Base-by-base conservation (phyloP, 768 basidiomycete genomes). In the Asterophora parasitica region DNA sequence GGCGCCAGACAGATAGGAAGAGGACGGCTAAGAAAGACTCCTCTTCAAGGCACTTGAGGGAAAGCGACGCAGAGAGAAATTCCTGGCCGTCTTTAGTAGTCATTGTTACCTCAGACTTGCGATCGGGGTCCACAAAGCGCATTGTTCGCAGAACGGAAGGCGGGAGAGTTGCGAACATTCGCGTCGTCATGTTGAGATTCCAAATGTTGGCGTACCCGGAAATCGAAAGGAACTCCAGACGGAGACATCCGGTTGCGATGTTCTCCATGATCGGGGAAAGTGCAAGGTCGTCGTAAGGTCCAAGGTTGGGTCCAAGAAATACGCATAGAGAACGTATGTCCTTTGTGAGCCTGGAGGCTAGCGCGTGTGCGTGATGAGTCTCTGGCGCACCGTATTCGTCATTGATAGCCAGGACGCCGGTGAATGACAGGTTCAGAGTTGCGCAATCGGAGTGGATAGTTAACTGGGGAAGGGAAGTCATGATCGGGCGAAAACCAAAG, bases 61-160 rank as follows among this genome's bases (percentile, higher is more conserved):
- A 40, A 16, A 51, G 17, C 19, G 17, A 19, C 16, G 30, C 34
- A 11, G 38, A 27, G 5, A 17, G 37, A 4, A 4, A 10, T 16
- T 36, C 33, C 23, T 3, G 16, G 26, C 39, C 50, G 19, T 23
- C 32, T 16, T 13, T 19, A 12, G 16, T 2, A 34, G 33, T 40
- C 19, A 42, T 37, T 27, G 32, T 36, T 4, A 30, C 40, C 15
- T 37, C 34, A 39, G 44, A 36, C 2, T 51, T 12, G 15, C n/a
- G 26, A 5, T 20, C 26, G 30, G 44, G 41, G 45, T 46, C 44
- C 20, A 42, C 39, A 32, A 46, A 37, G 26, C 15, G 40, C 19
- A 35, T 46, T 46, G 20, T 46, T 26, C 45, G 39, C 28, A 46
- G 8, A 34, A 37, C 1, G 45, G 40, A 45, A 42, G 35, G 32